Evolutionary conservation across 495 filamentous ascomycete genomes (phyloP).

Genomic region (Penicillium fimorum): DNA sequence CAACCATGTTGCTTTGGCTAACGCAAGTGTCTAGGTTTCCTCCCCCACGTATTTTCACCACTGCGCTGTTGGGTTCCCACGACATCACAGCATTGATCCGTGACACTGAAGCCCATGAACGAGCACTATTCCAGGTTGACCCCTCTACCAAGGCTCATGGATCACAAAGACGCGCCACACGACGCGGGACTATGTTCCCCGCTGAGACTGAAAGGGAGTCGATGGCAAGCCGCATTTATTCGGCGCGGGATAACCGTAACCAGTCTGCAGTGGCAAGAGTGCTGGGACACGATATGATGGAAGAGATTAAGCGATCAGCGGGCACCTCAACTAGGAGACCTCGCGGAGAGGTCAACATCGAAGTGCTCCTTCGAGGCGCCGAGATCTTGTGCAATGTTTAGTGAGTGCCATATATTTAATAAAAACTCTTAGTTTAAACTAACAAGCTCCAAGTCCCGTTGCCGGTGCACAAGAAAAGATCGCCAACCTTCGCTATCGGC

Average conservation of each 20-base stretch:
- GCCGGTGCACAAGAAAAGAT: slow-evolving; percentile 81
- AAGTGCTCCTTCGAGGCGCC: slow-evolving; percentile 79
- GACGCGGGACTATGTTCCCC: slow-evolving; percentile 48
- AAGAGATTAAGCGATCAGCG: slow-evolving; percentile 65
- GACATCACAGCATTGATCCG: slow-evolving; percentile 94
- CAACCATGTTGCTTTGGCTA: slow-evolving; percentile 1
- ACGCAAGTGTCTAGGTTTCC: slow-evolving; percentile 62
- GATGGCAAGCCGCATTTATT: slow-evolving; percentile 51
- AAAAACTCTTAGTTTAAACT: not conserved
- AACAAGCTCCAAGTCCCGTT: slow-evolving; percentile 56
- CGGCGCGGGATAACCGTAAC: slow-evolving; percentile 57
- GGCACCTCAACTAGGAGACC: slow-evolving; percentile 41
- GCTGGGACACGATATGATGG: slow-evolving; percentile 80
- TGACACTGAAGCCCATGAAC: slow-evolving; percentile 93
- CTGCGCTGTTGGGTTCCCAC: slow-evolving; percentile 78
- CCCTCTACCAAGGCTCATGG: slow-evolving; percentile 50
- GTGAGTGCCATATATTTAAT: slow-evolving; percentile 41
- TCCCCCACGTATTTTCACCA: slow-evolving; percentile 91
- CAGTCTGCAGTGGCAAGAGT: slow-evolving; percentile 90
- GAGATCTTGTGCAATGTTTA: slow-evolving; percentile 91
- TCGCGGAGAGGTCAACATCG: slow-evolving; percentile 77
- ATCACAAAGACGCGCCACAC: slow-evolving; percentile 43
- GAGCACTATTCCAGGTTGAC: slow-evolving; percentile 89
- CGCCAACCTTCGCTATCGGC: slow-evolving; percentile 64
- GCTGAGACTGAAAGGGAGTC: slow-evolving; percentile 42